Conservation (phyloP, 78 protist species). For the Chrysochromulina tobinii region DNA sequence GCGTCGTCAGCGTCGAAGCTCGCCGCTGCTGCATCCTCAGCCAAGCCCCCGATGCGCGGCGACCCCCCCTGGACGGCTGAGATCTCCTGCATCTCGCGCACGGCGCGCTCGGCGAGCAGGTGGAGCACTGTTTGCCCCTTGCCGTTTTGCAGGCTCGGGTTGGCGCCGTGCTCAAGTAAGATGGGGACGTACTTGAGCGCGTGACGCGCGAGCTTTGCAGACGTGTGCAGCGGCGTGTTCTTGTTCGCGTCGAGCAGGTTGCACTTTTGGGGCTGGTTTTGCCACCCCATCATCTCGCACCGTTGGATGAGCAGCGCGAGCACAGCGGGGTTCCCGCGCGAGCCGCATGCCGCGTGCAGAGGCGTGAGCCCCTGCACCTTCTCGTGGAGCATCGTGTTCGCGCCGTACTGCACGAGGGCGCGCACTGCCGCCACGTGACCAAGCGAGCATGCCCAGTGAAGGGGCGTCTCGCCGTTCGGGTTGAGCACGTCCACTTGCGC, state of each 20-base stretch:
- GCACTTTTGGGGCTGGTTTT: not conserved
- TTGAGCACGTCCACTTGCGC: slow-evolving; percentile 15
- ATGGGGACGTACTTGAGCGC: not conserved
- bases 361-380: not conserved
- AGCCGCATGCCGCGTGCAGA: slow-evolving; percentile 16
- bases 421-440: not conserved
- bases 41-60: not conserved
- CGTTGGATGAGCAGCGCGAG: slow-evolving; percentile 8
- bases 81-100: too few relatives aligned
- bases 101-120: slow-evolving; percentile 31
- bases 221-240: slow-evolving; percentile 7
- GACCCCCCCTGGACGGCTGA: not conserved
- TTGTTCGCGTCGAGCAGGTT: not conserved
- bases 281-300: not conserved
- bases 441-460: slow-evolving; percentile 7
- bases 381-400: not conserved
- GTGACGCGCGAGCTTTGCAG: not conserved
- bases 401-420: not conserved
- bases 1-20: not conserved
- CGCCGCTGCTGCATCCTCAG: not conserved
- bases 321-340: not conserved
- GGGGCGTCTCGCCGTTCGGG: slow-evolving; percentile 32
- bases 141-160: too few relatives aligned
- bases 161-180: not conserved
- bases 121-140: not conserved